Evolutionary conservation across 2,329 filamentous ascomycete species (phyloP).

Genomic region (Hirsutella rhossiliensis): DNA sequence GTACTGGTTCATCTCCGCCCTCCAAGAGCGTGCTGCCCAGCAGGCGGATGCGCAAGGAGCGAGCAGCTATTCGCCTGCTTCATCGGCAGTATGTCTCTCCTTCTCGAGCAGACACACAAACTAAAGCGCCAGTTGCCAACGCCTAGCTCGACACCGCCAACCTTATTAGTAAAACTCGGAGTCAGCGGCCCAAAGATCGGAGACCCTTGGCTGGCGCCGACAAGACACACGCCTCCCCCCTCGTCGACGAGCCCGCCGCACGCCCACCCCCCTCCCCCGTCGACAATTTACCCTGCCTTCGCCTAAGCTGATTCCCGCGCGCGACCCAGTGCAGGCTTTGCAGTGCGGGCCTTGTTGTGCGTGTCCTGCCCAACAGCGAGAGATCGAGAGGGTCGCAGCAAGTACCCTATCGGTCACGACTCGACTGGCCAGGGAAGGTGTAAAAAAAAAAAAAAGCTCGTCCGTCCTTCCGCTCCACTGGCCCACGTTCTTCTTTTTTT

Average conservation of each 20-base stretch:
- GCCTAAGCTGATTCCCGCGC: slow-evolving; percentile 12
- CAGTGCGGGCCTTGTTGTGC: slow-evolving; percentile 5
- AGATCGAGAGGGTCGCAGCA: slow-evolving; percentile 5
- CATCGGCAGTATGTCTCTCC: background rate
- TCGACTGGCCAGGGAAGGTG: slow-evolving; percentile 1
- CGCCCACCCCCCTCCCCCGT: slow-evolving; percentile 10
- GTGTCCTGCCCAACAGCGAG: slow-evolving; percentile 9
- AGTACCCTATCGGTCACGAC: slow-evolving; percentile 9
- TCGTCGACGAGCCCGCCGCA: background rate
- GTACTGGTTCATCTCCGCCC: background rate
- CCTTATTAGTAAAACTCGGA: background rate
- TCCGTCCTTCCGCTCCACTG: slow-evolving; percentile 21
- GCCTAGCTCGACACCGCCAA: background rate
- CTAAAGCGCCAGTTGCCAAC: too few relatives aligned
- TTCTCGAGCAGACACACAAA: too few relatives aligned
- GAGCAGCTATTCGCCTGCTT: background rate
- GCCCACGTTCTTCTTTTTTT: slow-evolving; percentile 18
- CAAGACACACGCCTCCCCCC: background rate
- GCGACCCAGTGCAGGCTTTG: slow-evolving; percentile 12
- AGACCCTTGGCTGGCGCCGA: background rate
- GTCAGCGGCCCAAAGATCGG: background rate
- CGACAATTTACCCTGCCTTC: slow-evolving; percentile 20
- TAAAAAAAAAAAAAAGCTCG: slow-evolving; percentile 20
- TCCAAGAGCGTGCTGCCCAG: background rate
- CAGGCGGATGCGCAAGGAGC: background rate